phyloP scores from a whole-genome alignment of 2,329 filamentous ascomycete species.

The Chaetomiaceae sp. region DNA sequence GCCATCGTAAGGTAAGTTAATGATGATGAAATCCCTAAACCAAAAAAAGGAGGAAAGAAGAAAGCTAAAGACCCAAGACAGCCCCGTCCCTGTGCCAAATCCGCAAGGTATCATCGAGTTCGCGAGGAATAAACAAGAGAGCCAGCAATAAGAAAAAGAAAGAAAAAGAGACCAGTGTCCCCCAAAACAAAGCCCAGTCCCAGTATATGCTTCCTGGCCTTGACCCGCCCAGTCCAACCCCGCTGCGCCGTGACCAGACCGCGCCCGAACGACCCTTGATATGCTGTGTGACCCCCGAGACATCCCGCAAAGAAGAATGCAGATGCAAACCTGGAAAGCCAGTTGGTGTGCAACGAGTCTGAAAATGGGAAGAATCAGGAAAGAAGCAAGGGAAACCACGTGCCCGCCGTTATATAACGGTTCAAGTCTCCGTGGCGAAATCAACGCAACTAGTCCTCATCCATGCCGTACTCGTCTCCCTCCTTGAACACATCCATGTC shows the following conservation, averaged over 20 bases:
- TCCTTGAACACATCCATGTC: conserved; percentile 80
- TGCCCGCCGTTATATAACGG: too few relatives aligned
- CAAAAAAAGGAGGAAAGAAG: conserved; percentile 2
- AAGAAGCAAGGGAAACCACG: neutral
- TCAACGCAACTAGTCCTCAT: conserved; percentile 38
- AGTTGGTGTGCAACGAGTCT: conserved; percentile 13
- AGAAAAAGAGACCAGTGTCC: conserved; percentile 13
- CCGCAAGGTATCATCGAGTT: conserved; percentile 22
- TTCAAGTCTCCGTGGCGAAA: too few relatives aligned
- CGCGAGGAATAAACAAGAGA: conserved; percentile 11
- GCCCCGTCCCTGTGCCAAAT: conserved; percentile 13
- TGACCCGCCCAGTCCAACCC: conserved; percentile 8
- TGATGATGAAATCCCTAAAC: neutral
- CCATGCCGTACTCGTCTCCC: conserved; percentile 91
- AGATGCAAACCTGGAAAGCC: conserved; percentile 11
- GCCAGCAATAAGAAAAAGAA: neutral
- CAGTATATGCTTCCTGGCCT: conserved; percentile 10
- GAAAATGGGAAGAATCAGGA: conserved; percentile 18
- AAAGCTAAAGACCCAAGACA: conserved; percentile 12
- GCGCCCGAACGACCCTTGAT: conserved; percentile 20
- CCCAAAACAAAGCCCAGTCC: conserved; percentile 7
- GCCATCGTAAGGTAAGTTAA: neutral
- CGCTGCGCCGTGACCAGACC: conserved; percentile 16
- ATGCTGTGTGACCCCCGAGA: conserved; percentile 18
- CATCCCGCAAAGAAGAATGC: conserved; percentile 15